phyloP scores from a whole-genome alignment of 1,284 basidiomycete species.

The Cryptococcus amylolentus region DNA sequence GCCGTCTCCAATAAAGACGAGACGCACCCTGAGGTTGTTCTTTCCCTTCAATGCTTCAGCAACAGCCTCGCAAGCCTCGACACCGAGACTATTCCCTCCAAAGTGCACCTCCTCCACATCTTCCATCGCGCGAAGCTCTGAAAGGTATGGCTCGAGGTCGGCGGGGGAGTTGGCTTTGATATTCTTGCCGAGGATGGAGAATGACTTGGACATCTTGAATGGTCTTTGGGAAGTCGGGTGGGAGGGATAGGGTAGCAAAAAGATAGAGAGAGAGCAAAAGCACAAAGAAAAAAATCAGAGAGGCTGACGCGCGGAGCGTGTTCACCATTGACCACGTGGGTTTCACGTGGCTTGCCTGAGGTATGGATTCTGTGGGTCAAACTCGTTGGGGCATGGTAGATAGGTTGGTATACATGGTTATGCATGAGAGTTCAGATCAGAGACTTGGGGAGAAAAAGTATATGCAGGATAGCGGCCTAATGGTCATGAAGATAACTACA shows the following conservation, averaged over 20 bases:
- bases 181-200: slow-evolving; percentile 67
- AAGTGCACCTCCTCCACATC: slow-evolving; percentile 83
- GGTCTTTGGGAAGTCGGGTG: not conserved
- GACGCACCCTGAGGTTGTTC: slow-evolving; percentile 64
- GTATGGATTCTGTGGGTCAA: no score
- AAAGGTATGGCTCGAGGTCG: slow-evolving; percentile 76
- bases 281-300: not conserved
- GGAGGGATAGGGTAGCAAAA: not conserved
- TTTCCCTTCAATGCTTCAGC: slow-evolving; percentile 74
- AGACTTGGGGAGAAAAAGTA: no score
- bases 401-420: no score
- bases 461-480: no score
- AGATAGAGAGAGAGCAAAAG: not conserved
- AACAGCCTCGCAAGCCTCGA: slow-evolving; percentile 82
- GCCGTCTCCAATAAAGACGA: no score
- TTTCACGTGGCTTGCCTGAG: no score
- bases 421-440: no score
- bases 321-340: slow-evolving; percentile 11
- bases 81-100: slow-evolving; percentile 93
- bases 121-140: slow-evolving; percentile 60
- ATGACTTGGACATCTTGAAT: slow-evolving; percentile 40
- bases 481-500: not conserved
- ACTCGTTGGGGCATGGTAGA: no score
- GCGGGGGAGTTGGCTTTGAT: slow-evolving; percentile 77
- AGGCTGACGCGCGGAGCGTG: slow-evolving; percentile 10